Base-by-base conservation (phyloP, 2,329 filamentous ascomycete genomes). In the Catunica adiposa region DNA sequence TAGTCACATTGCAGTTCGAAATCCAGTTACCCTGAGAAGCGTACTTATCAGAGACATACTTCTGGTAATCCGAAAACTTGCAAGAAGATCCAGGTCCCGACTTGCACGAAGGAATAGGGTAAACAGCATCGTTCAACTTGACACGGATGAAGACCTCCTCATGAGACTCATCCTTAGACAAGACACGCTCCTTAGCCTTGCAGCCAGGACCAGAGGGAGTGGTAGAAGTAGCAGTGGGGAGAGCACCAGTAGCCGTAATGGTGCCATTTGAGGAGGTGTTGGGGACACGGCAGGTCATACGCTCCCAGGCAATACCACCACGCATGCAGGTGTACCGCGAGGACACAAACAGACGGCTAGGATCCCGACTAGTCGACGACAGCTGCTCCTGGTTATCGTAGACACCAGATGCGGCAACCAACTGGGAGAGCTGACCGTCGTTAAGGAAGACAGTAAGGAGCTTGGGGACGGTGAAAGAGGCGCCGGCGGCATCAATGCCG, bases 231-330 rank as follows among this genome's bases (percentile, higher is more conserved):
- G n/a, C 11, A 11, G 6, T 51, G 48, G 58, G 61, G 55, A 58
- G 50, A 17, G 53, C 40, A 3, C 26, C 26, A 15, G 56, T 55
- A 23, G 42, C n/a, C 11, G 34, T 40, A 1, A 59, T 56, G 1
- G 60, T 56, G 4, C 55, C 51, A 9, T 25, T 52, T 2, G 26
- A 3, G 29, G 17, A 44, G 22, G 46, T 22, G 11, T 44, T 52
- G 17, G 59, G 23, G 14, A 58, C 61, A 6, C 59, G 56, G 62
- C 81, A 84, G 59, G 70, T 77, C 58, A 84, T 66, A 7, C 78
- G 71, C 65, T 85, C 82, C 60, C 84, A 80, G 0, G 77, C 74
- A 25, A 84, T 72, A 1, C 80, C 83, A 1, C 81, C 82, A 5
- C 80, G 71, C 80, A 84, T 84, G 0, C 77, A 74, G 0, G 76